phyloP scores from a whole-genome alignment of 2,329 filamentous ascomycete genomes.

The Pseudogymnoascus sp. region DNA sequence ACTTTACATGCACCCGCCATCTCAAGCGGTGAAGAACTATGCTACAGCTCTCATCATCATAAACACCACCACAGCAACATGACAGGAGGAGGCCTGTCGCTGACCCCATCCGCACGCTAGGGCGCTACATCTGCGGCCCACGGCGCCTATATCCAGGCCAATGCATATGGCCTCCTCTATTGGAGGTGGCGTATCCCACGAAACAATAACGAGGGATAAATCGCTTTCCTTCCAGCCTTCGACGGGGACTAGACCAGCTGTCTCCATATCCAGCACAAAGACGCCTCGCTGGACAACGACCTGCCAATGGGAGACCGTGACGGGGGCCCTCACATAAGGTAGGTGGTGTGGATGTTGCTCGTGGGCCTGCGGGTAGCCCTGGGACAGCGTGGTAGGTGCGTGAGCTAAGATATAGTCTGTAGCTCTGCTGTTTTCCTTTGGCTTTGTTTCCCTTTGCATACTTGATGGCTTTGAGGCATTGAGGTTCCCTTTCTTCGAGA shows the following conservation, averaged over 20 bases:
- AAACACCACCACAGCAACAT: background rate
- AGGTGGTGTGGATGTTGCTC: slow-evolving; percentile 2
- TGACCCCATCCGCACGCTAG: background rate
- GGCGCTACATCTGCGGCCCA: slow-evolving; percentile 7
- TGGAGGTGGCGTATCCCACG: background rate
- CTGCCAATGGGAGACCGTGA: slow-evolving; percentile 2
- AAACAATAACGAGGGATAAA: background rate
- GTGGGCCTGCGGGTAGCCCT: background rate
- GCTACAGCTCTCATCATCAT: background rate
- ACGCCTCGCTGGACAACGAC: background rate
- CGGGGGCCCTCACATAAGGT: background rate
- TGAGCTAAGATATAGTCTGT: slow-evolving; percentile 1
- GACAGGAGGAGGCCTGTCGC: background rate
- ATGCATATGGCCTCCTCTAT: background rate
- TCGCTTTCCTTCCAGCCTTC: background rate
- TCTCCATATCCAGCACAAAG: background rate
- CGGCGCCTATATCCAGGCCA: background rate
- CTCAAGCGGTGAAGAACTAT: background rate
- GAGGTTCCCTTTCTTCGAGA: background rate
- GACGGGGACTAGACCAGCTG: background rate
- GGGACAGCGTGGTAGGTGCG: slow-evolving; percentile 1
- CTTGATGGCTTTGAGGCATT: slow-evolving; percentile 1
- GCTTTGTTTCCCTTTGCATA: slow-evolving; percentile 1
- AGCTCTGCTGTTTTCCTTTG: slow-evolving; percentile 7
- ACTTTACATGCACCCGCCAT: background rate